Percentiles rank a stretch among this genome's conserved stretches.
phyloP scores from a whole-genome alignment of 2,329 filamentous ascomycete species.

The Akanthomyces lecanii region DNA sequence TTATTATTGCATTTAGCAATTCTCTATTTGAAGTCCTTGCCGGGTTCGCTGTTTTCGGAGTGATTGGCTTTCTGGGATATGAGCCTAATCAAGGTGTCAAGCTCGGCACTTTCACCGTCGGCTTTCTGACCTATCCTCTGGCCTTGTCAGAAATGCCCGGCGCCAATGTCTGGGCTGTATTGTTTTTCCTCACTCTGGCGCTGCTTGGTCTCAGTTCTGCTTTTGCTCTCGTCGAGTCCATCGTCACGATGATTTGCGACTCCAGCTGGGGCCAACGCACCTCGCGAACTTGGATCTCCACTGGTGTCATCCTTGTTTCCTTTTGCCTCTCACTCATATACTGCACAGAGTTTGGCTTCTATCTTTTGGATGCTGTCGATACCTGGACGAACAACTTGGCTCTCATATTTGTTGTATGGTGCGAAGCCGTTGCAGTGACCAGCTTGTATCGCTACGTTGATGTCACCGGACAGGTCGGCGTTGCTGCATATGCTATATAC shows the following conservation, averaged over 20 bases:
- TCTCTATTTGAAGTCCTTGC: conserved; percentile 51
- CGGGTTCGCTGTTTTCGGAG: conserved; percentile 42
- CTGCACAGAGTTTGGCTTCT: conserved; percentile 52
- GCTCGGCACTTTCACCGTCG: conserved; percentile 49
- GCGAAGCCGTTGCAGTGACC: conserved; percentile 46
- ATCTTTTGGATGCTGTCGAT: conserved; percentile 48
- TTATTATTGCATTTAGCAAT: conserved; percentile 52
- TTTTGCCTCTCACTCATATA: conserved; percentile 49
- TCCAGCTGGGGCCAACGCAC: conserved; percentile 34
- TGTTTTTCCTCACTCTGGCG: conserved; percentile 51
- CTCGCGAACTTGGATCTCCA: conserved; percentile 40
- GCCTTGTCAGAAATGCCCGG: conserved; percentile 52
- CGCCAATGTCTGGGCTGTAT: conserved; percentile 49
- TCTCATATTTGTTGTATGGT: conserved; percentile 48
- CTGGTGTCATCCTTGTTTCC: conserved; percentile 39
- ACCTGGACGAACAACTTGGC: conserved; percentile 49
- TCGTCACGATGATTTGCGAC: conserved; percentile 47
- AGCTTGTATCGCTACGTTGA: conserved; percentile 47
- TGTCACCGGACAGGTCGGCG: conserved; percentile 39
- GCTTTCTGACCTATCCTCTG: conserved; percentile 50
- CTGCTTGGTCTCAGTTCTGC: conserved; percentile 51
- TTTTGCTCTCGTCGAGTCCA: conserved; percentile 49
- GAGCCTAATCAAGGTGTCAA: conserved; percentile 28
- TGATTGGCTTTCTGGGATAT: conserved; percentile 41
- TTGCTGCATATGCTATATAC: conserved; percentile 36